Evolutionary conservation across 2,329 filamentous ascomycete genomes (phyloP), one percentile per base, ranked within the genome.

Genomic region (Paraphaeosphaeria sporulosa): DNA sequence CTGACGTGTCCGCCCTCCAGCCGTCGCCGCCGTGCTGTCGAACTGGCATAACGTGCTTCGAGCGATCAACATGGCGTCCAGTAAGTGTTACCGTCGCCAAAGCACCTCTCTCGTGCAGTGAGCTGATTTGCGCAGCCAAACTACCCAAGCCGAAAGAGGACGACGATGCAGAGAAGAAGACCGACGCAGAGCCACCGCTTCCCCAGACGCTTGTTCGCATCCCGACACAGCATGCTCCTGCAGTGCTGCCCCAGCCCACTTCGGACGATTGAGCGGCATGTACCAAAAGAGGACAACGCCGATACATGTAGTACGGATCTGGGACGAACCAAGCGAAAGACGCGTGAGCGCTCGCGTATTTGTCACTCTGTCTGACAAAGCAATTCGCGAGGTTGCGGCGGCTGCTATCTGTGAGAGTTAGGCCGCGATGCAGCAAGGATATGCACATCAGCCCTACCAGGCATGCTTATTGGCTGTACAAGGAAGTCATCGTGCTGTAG

Each of bases 41-140:
- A 96, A 95, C 76, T 96, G 92, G 92, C 90, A 94, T 77, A 94
- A 92, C 69, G 92, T 96, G 65, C 84, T 96, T 61, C 85, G 90
- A 65, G 91, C 91, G 44, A 94, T 96, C 72, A 90, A 90, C 72
- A 94, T 95, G 90, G 92, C 92, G 63, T 94, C 90, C 61, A 85
- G 91, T 94, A 84, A 72, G 87, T 80, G 30, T 23, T 58, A 36
- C 57, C 15, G 30, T 15, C n/a, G 43, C 48, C 47, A 67, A 56
- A 25, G 49, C 6, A 32, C 30, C 12, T 19, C 30, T 17, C 34
- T 12, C 23, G 19, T 51, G 49, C n/a, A 50, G 59, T 8, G 30
- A 38, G 25, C 64, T 73, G 60, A 71, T 59, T 30, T 40, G 13
- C 50, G 25, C 44, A 93, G 90, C 86, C 58, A 92, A 91, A 82